Evolutionary conservation across 2,329 filamentous ascomycete species (phyloP).

Genomic region (Fusarium euwallaceae): DNA sequence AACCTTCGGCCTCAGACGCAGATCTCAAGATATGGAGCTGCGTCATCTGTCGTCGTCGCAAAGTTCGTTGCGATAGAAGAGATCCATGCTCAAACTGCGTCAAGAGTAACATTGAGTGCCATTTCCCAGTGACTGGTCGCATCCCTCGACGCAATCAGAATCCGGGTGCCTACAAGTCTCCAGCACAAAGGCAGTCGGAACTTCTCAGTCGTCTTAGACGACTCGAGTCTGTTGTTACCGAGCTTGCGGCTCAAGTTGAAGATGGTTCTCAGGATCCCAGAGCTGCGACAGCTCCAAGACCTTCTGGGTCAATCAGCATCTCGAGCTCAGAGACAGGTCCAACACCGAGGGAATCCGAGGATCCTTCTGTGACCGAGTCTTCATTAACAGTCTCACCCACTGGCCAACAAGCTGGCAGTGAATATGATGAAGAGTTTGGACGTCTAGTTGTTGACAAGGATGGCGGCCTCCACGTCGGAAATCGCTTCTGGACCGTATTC

Average conservation of each 20-base stretch:
- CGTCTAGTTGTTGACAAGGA: constrained; percentile 44
- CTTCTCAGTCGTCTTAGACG: constrained; percentile 47
- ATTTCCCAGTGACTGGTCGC: constrained; percentile 50
- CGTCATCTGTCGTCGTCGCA: constrained; percentile 49
- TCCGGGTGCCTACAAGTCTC: constrained; percentile 30
- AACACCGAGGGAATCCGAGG: constrained; percentile 15
- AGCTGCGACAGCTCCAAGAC: neutral
- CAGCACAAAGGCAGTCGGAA: constrained; percentile 49
- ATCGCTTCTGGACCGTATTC: constrained; percentile 51
- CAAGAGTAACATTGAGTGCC: constrained; percentile 46
- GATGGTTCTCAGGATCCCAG: constrained; percentile 28
- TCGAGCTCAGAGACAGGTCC: constrained; percentile 15
- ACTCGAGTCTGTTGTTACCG: constrained; percentile 50
- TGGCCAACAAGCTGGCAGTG: constrained; percentile 20
- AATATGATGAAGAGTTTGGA: constrained; percentile 49
- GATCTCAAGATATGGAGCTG: constrained; percentile 51
- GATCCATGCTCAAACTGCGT: constrained; percentile 48
- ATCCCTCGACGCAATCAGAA: constrained; percentile 44
- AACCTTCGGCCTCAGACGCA: constrained; percentile 19
- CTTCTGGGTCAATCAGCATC: neutral
- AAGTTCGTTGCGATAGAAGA: constrained; percentile 48
- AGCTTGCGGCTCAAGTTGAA: constrained; percentile 48
- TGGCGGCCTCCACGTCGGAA: constrained; percentile 46
- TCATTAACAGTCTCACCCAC: constrained; percentile 10
- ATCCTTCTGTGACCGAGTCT: constrained; percentile 16